Evolutionary conservation across 2,329 filamentous ascomycete species (phyloP).

Genomic region (Rhinocladiella similis): DNA sequence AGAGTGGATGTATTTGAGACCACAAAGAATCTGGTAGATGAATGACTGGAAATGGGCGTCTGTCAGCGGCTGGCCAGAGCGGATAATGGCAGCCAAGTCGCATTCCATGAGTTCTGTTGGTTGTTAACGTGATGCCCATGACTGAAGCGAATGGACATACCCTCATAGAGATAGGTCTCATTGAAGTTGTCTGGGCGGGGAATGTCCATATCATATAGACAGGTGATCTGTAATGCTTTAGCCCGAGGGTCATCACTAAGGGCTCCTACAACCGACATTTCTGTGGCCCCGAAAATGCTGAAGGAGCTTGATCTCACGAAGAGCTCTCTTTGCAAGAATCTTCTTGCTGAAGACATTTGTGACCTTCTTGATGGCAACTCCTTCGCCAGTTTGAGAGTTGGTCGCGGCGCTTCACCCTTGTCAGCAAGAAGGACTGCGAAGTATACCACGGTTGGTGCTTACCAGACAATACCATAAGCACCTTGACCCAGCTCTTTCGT

Average conservation of each 20-base stretch:
- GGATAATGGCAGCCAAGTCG: slow-evolving; percentile 95
- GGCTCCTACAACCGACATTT: slow-evolving; percentile 60
- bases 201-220: slow-evolving; percentile 99
- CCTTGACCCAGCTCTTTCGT: slow-evolving; percentile 98
- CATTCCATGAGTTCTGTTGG: slow-evolving; percentile 93
- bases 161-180: slow-evolving; percentile 98
- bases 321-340: slow-evolving; percentile 94
- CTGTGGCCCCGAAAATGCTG: slow-evolving; percentile 94
- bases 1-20: slow-evolving; percentile 98
- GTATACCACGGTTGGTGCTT: slow-evolving; percentile 36
- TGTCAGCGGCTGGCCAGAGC: slow-evolving; percentile 93
- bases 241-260: slow-evolving; percentile 13
- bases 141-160: slow-evolving; percentile 50
- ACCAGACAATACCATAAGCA: slow-evolving; percentile 99
- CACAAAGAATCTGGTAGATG: slow-evolving; percentile 99
- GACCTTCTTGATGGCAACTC: slow-evolving; percentile 98
- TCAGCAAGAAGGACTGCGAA: slow-evolving; percentile 11
- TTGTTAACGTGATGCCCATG: slow-evolving; percentile 4
- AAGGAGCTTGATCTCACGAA: slow-evolving; percentile 97
- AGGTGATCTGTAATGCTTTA: slow-evolving; percentile 77
- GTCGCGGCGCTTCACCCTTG: slow-evolving; percentile 71
- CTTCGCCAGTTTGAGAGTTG: slow-evolving; percentile 86
- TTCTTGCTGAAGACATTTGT: slow-evolving; percentile 99
- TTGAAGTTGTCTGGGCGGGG: slow-evolving; percentile 97
- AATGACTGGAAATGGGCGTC: slow-evolving; percentile 99